phyloP scores from a whole-genome alignment of 257 asterid species.

The Solanum chiquidenum region DNA sequence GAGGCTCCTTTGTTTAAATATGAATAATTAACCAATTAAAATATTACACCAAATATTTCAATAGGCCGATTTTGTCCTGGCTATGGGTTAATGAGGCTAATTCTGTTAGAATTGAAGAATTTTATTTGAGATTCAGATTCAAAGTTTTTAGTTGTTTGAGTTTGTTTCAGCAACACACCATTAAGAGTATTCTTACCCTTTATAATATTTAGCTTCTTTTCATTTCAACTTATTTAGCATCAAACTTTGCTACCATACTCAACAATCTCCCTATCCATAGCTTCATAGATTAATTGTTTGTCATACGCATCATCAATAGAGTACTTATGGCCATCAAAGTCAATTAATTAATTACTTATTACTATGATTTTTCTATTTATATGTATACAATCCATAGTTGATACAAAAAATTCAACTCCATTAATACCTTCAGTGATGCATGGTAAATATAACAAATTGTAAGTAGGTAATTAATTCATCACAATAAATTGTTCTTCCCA shows the following conservation, averaged over 20 bases:
- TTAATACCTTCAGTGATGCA: not conserved
- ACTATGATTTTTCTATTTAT: not conserved
- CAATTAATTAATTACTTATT: not conserved
- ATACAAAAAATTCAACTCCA: not conserved
- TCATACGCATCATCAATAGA: not conserved
- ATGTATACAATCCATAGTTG: not conserved
- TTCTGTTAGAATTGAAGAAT: no score
- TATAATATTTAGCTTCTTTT: not conserved
- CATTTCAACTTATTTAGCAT: not conserved
- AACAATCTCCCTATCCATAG: not conserved
- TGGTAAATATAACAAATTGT: not conserved
- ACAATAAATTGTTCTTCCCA: not conserved
- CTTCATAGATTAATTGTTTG: not conserved
- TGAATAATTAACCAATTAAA: not conserved
- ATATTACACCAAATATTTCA: not conserved
- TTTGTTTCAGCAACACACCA: not conserved
- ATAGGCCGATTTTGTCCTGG: not conserved
- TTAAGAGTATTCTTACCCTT: not conserved
- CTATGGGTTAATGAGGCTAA: not conserved
- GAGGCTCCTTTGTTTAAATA: not conserved
- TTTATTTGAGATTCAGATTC: not conserved
- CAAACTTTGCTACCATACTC: not conserved
- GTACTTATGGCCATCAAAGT: not conserved
- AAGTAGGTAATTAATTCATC: not conserved
- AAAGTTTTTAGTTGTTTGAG: not conserved